These are phyloP conservation scores for Pleurostoma richardsiae DNA, from an alignment of 2,329 filamentous ascomycete species.

Conservation along the genomic window DNA sequence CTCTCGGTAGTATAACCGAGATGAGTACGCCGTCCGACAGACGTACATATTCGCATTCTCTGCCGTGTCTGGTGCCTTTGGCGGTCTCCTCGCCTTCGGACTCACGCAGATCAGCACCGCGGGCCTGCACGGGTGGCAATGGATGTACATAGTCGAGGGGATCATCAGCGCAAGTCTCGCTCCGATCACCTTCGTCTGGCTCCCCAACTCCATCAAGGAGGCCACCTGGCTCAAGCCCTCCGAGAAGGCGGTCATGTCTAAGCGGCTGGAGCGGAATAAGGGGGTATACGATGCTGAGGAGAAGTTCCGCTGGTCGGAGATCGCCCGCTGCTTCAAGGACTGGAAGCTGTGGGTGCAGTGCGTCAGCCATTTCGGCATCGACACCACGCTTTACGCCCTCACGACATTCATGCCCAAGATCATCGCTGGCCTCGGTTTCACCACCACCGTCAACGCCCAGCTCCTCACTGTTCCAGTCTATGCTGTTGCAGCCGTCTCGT, in stretches of 20 bases:
- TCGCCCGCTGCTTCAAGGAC: not conserved
- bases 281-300: not conserved
- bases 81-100: constrained; percentile 25
- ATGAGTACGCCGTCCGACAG: constrained; percentile 16
- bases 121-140: constrained; percentile 25
- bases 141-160: constrained; percentile 29
- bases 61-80: constrained; percentile 24
- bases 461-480: constrained; percentile 37
- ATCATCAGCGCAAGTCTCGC: constrained; percentile 23
- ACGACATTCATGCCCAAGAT: constrained; percentile 28
- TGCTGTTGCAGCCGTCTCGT: not conserved
- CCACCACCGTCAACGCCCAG: constrained; percentile 7
- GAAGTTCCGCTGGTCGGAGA: not conserved
- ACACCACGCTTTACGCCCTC: constrained; percentile 27
- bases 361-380: constrained; percentile 19
- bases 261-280: not conserved
- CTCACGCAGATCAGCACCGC: constrained; percentile 18
- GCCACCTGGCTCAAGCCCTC: not conserved
- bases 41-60: constrained; percentile 24
- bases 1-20: constrained; percentile 7
- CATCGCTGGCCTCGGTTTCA: constrained; percentile 24
- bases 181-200: not conserved
- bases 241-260: not conserved
- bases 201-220: not conserved
- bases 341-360: not conserved